Evolutionary conservation across 2,329 filamentous ascomycete species (phyloP).

Genomic region (Aspergillus fijiensis): DNA sequence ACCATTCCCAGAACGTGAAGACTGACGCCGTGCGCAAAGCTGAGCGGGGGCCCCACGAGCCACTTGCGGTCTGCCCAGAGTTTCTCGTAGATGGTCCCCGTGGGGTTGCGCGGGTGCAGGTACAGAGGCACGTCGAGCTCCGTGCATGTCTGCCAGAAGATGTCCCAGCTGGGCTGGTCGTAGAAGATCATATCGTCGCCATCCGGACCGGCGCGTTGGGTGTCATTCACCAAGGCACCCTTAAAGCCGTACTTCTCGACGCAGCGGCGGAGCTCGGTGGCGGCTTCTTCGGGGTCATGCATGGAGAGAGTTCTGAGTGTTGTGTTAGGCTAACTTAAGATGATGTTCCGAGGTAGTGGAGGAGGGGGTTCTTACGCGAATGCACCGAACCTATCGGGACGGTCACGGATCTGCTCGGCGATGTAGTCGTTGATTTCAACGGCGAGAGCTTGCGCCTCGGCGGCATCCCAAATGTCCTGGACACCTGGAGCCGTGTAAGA

Average conservation of each 20-base stretch:
- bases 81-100: conserved; percentile 57
- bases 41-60: conserved; percentile 60
- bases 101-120: conserved; percentile 61
- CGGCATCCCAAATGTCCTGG: conserved; percentile 48
- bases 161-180: conserved; percentile 57
- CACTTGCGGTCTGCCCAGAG: conserved; percentile 60
- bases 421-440: conserved; percentile 51
- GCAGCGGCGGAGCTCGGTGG: conserved; percentile 44
- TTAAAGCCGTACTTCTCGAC: conserved; percentile 62
- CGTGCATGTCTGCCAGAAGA: conserved; percentile 59
- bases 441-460: conserved; percentile 46
- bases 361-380: conserved; percentile 36
- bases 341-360: background rate
- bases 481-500: conserved; percentile 52
- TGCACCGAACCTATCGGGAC: conserved; percentile 46
- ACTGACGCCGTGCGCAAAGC: conserved; percentile 59
- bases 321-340: conserved; percentile 1
- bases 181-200: conserved; percentile 65
- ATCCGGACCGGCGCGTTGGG: conserved; percentile 57
- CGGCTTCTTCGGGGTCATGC: conserved; percentile 43
- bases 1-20: conserved; percentile 57
- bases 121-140: conserved; percentile 66
- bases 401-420: conserved; percentile 42
- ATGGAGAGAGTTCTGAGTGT: conserved; percentile 36
- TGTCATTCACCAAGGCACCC: conserved; percentile 63